Base-by-base conservation (phyloP, 2,329 filamentous ascomycete species). In the Paraphoma chrysanthemicola region DNA sequence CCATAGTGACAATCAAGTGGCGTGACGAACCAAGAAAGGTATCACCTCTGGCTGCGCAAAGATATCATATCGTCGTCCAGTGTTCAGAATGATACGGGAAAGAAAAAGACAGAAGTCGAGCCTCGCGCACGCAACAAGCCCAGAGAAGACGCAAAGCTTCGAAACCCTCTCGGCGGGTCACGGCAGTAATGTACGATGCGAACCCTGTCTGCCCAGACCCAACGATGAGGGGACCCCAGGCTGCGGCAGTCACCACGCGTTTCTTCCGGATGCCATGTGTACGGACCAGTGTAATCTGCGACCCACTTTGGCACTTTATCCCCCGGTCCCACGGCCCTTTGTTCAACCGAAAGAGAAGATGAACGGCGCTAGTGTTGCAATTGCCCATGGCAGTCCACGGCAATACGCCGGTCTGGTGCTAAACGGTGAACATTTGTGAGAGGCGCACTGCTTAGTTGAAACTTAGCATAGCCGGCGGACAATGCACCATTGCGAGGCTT, bases 131-230 rank as follows among this genome's bases (percentile, higher is more conserved):
- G 33, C 33, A 36, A 36, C 2, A 36, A 6, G 14, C 33, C 33
- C 23, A 23, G 23, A 36, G 33, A 14, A 36, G 33, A 36, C 14
- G 18, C 23, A 18, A 11, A 44, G 18, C 6, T 44, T 45, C 42
- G 49, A 42, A 23, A 45, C 49, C 28, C 44, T 31, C 28, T 30
- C 28, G 14, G 44, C 49, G 49, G 23, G 49, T 42, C 49, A 57
- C 44, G 56, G 41, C 56, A 53, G 60, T 69, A 64, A 71, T 71
- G 69, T 72, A 73, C 39, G 46, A 45, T 51, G 46, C 43, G n/a
- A 46, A 45, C 45, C 45, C 46, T 44, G 46, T 44, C 41, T 48
- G 53, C 51, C 55, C 45, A 53, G 56, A 51, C 51, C 44, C 44
- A 53, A 44, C 31, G 31, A 17, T 47, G 51, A 53, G 51, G 51